A percentile compares a stretch with the other conserved stretches of the same genome.
phyloP scores from a whole-genome alignment of 805 yeast species.

The Yarrowia sp. region DNA sequence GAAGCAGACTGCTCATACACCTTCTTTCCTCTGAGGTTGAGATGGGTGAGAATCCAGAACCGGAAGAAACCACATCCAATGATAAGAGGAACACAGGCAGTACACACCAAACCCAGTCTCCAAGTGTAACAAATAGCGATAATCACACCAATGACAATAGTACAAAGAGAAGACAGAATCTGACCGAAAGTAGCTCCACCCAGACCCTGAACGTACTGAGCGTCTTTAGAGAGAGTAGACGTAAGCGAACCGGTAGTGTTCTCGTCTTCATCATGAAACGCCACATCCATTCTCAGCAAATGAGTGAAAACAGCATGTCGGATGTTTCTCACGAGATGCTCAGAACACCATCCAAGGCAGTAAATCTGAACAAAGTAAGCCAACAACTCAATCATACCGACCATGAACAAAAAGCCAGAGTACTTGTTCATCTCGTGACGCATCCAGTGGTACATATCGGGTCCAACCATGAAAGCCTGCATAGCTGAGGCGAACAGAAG shows the following conservation, averaged over 20 bases:
- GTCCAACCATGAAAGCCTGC: conserved; percentile 39
- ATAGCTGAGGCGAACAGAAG: conserved; percentile 42
- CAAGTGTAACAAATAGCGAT: conserved; percentile 43
- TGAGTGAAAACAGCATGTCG: conserved; percentile 39
- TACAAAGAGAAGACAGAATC: conserved; percentile 40
- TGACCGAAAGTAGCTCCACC: conserved; percentile 46
- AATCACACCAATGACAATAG: conserved; percentile 43
- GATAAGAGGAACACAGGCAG: conserved; percentile 42
- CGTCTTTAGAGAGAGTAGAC: conserved; percentile 43
- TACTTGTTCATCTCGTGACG: conserved; percentile 39
- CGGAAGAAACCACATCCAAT: conserved; percentile 44
- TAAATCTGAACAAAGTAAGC: conserved; percentile 33
- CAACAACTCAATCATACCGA: conserved; percentile 38
- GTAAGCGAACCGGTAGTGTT: conserved; percentile 43
- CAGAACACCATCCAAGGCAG: conserved; percentile 36
- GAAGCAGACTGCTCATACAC: conserved; percentile 44
- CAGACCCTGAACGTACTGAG: conserved; percentile 43
- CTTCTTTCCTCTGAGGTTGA: conserved; percentile 42
- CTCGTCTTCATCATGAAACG: conserved; percentile 40
- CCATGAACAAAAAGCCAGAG: conserved; percentile 41
- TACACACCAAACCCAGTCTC: conserved; percentile 44
- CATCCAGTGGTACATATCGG: conserved; percentile 38
- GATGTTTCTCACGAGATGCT: conserved; percentile 39
- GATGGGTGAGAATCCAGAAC: conserved; percentile 37
- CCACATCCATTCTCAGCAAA: conserved; percentile 41